Conservation (phyloP, 2,329 filamentous ascomycete species). For the Monosporascus ibericus region DNA sequence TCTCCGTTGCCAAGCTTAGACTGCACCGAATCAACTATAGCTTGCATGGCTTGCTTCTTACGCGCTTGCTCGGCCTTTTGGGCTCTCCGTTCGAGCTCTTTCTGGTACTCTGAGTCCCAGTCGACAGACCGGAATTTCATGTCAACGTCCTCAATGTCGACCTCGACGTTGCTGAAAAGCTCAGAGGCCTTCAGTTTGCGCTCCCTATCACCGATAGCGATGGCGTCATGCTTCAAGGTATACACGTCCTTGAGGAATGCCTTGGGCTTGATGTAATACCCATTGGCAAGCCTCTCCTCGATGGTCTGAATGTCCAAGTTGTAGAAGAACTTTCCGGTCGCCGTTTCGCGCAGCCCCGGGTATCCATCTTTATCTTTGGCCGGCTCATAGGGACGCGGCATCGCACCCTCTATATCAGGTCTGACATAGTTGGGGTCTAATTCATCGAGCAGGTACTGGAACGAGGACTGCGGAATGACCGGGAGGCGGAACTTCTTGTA, state of each 20-base stretch:
- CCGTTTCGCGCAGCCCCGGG: slow-evolving; percentile 67
- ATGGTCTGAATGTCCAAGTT: slow-evolving; percentile 91
- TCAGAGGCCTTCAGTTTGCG: slow-evolving; percentile 84
- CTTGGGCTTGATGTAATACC: slow-evolving; percentile 85
- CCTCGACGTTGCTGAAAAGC: slow-evolving; percentile 86
- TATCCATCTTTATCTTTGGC: slow-evolving; percentile 74
- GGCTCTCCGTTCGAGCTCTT: slow-evolving; percentile 61
- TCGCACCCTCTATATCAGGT: slow-evolving; percentile 49
- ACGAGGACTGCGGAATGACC: slow-evolving; percentile 66
- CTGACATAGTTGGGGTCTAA: slow-evolving; percentile 66
- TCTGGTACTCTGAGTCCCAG: slow-evolving; percentile 75
- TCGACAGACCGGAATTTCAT: slow-evolving; percentile 61
- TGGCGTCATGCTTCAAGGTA: slow-evolving; percentile 77
- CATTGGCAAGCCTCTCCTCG: slow-evolving; percentile 93
- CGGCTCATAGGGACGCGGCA: slow-evolving; percentile 70
- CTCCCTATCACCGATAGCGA: slow-evolving; percentile 74
- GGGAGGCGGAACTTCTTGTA: slow-evolving; percentile 84
- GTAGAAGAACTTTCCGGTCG: slow-evolving; percentile 82
- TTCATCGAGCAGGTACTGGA: slow-evolving; percentile 80
- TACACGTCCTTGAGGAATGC: slow-evolving; percentile 89
- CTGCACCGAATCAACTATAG: slow-evolving; percentile 40
- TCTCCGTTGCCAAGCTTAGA: slow-evolving; percentile 46
- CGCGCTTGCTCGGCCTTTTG: slow-evolving; percentile 54
- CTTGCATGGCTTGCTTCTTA: slow-evolving; percentile 58
- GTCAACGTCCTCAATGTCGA: slow-evolving; percentile 78